A percentile compares a stretch with the other conserved stretches of the same genome.
phyloP scores from a whole-genome alignment of 1,284 basidiomycete genomes.

The Inonotus obliquus region DNA sequence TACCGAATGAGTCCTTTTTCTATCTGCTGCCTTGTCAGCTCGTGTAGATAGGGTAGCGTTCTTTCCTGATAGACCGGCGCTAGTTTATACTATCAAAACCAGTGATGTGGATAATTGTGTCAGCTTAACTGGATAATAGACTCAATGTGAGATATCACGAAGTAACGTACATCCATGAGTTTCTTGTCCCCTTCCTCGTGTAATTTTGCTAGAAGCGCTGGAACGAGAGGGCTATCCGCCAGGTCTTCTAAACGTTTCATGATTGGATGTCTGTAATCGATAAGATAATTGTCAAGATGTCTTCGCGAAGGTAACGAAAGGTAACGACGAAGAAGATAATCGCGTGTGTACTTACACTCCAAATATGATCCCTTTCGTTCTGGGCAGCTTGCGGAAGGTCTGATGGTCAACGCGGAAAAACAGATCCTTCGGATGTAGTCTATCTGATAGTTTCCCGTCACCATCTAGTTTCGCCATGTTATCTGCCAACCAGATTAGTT shows the following conservation, averaged over 20 bases:
- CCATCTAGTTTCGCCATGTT: constrained; percentile 26
- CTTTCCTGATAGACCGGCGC: constrained; percentile 30
- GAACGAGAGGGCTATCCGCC: constrained; percentile 35
- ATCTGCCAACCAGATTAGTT: constrained; percentile 21
- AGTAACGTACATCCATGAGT: constrained; percentile 29
- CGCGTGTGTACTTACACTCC: constrained; percentile 29
- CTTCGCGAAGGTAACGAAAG: not conserved
- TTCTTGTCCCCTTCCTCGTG: constrained; percentile 30
- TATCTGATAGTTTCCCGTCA: constrained; percentile 23
- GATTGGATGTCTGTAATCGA: constrained; percentile 32
- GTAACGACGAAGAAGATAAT: not conserved
- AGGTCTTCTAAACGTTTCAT: constrained; percentile 33
- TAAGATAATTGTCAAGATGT: not conserved
- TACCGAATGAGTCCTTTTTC: constrained; percentile 33
- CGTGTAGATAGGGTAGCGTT: constrained; percentile 35
- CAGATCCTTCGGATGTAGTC: constrained; percentile 29
- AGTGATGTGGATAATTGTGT: not conserved
- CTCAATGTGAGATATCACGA: not conserved
- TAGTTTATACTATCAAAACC: constrained; percentile 30
- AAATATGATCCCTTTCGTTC: constrained; percentile 34
- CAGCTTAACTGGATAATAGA: not conserved
- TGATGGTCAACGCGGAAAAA: constrained; percentile 35
- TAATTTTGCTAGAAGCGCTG: constrained; percentile 33
- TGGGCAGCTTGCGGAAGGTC: constrained; percentile 40
- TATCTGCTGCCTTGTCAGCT: constrained; percentile 33